Evolutionary conservation across 441 rosid genomes (phyloP), one percentile per base, ranked within the genome.

Genomic region (Heliophila coronopifolia): DNA sequence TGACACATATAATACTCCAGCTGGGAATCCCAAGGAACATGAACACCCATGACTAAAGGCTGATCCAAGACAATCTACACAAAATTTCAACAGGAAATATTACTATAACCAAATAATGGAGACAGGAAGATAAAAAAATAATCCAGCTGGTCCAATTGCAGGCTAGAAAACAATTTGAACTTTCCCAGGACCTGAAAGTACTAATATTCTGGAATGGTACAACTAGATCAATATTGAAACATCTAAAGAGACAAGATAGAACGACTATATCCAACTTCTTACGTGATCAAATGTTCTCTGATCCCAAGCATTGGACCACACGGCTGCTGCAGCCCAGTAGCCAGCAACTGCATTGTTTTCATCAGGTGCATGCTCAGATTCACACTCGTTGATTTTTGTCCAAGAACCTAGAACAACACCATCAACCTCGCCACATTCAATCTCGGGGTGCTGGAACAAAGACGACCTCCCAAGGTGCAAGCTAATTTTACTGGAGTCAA

Each of bases 251-350:
- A 31, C 30, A 11, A 19, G 31, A 37, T 33, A 24, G 24, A 50
- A 43, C 11, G 14, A 30, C 39, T 52, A 49, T 47, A 42, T 50
- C 36, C 54, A 62, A 30, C 43, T 19, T 52, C 86, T 79, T 76
- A 93, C 99, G 57, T 93, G 90, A 72, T 93, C 91, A 68, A 89
- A 55, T 47, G 93, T 93, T 76, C 78, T 83, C 68, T 82, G 94
- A 72, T 93, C 99, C 99, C 97, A 93, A 18, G 74, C 77, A 67
- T 75, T 72, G 56, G 80, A 89, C 99, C 99, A 93, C 49, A 79
- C 85, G 24, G 94, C 94, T 27, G 99, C 97, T 67, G 93, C 91
- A 55, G 84, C 83, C 99, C 99, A 93, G 63, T 84, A 93, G 63
- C 97, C 99, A 68, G 76, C 74, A 68, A 52, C 44, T 55, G 80